Percentiles rank a stretch among this genome's conserved stretches.
Evolutionary conservation across 148 eudicot species (phyloP).

Genomic region (Pouteria glomerata): DNA sequence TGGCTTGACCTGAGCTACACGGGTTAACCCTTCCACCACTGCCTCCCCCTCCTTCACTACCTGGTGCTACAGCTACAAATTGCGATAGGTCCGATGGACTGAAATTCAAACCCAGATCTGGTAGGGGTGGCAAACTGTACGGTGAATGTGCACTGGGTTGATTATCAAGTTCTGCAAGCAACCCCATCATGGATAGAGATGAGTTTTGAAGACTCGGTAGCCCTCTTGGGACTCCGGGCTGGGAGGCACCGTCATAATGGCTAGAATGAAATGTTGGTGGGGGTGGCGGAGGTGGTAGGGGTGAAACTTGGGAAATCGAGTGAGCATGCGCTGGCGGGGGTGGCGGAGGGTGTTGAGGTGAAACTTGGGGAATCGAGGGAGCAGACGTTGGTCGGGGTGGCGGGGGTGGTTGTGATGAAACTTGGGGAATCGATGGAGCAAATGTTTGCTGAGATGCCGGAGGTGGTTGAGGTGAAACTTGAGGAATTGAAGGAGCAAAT

Average conservation of each 20-base stretch:
- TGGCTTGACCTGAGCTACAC: slow-evolving; percentile 8
- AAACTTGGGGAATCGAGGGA: too few species aligned
- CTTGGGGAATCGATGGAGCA: slow-evolving; percentile 9
- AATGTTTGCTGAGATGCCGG: too few species aligned
- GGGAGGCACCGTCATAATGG: slow-evolving; percentile 14
- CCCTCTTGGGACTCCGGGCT: slow-evolving; percentile 12
- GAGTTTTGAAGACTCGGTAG: slow-evolving; percentile 2
- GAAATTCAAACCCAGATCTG: slow-evolving; percentile 11
- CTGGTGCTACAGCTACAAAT: slow-evolving; percentile 17
- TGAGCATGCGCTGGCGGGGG: too few species aligned
- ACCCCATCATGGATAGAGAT: slow-evolving; percentile 17
- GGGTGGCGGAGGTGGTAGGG: slow-evolving; percentile 5
- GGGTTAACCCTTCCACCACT: slow-evolving; percentile 15
- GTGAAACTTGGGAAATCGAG: slow-evolving; percentile 9
- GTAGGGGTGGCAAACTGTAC: slow-evolving; percentile 10
- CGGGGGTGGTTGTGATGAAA: slow-evolving; percentile 5
- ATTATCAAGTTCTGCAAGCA: slow-evolving; percentile 21
- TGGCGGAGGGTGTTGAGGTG: too few species aligned
- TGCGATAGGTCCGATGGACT: slow-evolving; percentile 17
- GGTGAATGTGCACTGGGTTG: slow-evolving; percentile 1
- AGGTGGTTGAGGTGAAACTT: too few species aligned
- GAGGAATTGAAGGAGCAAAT: too few species aligned
- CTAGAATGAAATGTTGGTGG: not conserved
- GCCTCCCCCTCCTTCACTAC: slow-evolving; percentile 17
- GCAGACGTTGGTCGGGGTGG: not conserved